Evolutionary conservation across 106 monocot genomes (phyloP), one percentile per base, ranked within the genome.

Genomic region (Phalaenopsis aphrodite): DNA sequence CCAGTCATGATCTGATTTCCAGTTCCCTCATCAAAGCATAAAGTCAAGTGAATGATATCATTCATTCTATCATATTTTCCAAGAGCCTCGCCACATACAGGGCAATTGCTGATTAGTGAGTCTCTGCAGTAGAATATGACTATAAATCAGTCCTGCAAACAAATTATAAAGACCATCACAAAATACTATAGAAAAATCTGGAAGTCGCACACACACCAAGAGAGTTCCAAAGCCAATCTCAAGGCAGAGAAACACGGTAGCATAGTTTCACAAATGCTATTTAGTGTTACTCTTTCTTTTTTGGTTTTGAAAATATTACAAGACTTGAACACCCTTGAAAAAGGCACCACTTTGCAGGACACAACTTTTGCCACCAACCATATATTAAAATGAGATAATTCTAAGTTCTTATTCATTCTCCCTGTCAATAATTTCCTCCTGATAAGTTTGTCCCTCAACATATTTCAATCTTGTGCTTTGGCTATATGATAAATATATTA

Each of bases 21-120:
- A 79, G 97, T 98, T 81, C 97, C 97, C 87, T 98, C 97, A 73
- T 98, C 97, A 78, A 98, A 98, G 78, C 97, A 98, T 83, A 98
- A 85, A 49, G 90, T 91, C 85, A 98, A 80, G 84, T 98, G 97
- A 73, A 98, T 92, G 30, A 98, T 85, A 84, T 79, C 94, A 88
- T 98, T 98, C 81, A 98, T 83, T 81, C 85, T 88, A 77, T 91
- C 84, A 75, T 83, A 84, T 38, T 94, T 92, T 3, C 89, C 92
- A 88, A 98, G 92, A 87, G 64, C 76, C 82, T 98, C 97, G 68
- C 94, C 94, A 82, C 97, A 98, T 76, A 98, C 97, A 85, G 97
- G 97, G 77, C 97, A 98, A 72, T 55, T 92, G 83, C 88, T 98
- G 37, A 98, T 94, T 75, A 98, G 89, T 43, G 92, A 75, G 87